Conservation (phyloP, 2,329 filamentous ascomycete genomes). For the Cladosporium austrohemisphaericum region DNA sequence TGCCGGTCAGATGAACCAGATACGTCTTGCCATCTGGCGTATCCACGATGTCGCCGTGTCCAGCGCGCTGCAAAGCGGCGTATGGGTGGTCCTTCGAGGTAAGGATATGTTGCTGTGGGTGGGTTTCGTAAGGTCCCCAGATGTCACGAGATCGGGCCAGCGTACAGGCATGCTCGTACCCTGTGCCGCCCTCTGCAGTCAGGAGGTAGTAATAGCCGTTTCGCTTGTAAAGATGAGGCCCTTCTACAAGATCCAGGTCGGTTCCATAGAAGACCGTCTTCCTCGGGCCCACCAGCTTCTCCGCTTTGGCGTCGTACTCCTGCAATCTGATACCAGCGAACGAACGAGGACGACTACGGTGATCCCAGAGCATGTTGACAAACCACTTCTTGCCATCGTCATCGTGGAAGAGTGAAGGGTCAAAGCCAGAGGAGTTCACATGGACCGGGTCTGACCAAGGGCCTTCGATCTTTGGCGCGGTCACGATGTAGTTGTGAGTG, state of each 20-base stretch:
- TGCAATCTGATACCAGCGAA: slow-evolving; percentile 18
- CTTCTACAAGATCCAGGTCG: slow-evolving; percentile 29
- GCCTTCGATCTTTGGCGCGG: slow-evolving; percentile 46
- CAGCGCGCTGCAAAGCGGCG: slow-evolving; percentile 50
- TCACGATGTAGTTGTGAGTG: slow-evolving; percentile 61
- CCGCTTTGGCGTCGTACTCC: slow-evolving; percentile 15
- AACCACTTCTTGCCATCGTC: slow-evolving; percentile 15
- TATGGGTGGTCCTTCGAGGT: slow-evolving; percentile 42
- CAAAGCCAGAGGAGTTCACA: slow-evolving; percentile 59
- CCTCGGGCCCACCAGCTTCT: slow-evolving; percentile 12
- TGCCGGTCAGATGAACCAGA: slow-evolving; percentile 46
- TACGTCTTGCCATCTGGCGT: slow-evolving; percentile 47
- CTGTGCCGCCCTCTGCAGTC: slow-evolving; percentile 53
- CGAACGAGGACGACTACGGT: slow-evolving; percentile 14
- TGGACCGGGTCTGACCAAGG: slow-evolving; percentile 54
- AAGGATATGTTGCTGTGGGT: slow-evolving; percentile 55
- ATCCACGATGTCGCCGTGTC: slow-evolving; percentile 49
- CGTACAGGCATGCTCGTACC: slow-evolving; percentile 59
- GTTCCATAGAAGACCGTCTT: slow-evolving; percentile 17
- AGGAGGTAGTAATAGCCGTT: slow-evolving; percentile 59
- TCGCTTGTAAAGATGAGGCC: slow-evolving; percentile 57
- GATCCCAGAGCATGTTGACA: slow-evolving; percentile 20
- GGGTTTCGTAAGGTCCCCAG: slow-evolving; percentile 61
- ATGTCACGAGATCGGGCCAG: slow-evolving; percentile 51
- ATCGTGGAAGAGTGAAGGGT: slow-evolving; percentile 40